Conservation (phyloP, 306 rosid species). For the Rosa rugosa region DNA sequence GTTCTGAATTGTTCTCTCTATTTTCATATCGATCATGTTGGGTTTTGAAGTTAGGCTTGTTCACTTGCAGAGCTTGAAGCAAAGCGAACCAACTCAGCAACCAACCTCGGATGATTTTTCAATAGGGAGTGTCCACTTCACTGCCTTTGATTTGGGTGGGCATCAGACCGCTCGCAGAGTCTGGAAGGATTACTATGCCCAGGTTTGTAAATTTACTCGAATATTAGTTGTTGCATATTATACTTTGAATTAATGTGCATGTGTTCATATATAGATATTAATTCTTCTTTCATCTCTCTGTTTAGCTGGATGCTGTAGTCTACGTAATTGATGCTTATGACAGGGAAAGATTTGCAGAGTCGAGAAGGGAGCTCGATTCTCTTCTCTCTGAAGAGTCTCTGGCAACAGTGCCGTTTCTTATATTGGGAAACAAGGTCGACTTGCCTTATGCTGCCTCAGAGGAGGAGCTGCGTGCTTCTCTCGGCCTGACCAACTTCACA, state of each 20-base stretch:
- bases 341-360: slow-evolving; percentile 61
- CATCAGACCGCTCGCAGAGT: slow-evolving; percentile 83
- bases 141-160: slow-evolving; percentile 87
- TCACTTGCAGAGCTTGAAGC: slow-evolving; percentile 55
- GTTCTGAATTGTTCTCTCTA: neutral
- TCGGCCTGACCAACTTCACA: slow-evolving; percentile 70
- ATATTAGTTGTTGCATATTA: neutral
- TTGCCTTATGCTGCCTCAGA: slow-evolving; percentile 69
- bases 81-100: slow-evolving; percentile 74
- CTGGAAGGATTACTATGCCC: slow-evolving; percentile 74
- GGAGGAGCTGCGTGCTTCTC: slow-evolving; percentile 55
- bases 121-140: slow-evolving; percentile 70
- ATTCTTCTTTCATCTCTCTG: neutral
- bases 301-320: slow-evolving; percentile 73
- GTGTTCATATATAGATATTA: neutral
- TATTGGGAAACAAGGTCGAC: slow-evolving; percentile 82
- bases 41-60: neutral
- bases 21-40: neutral
- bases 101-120: slow-evolving; percentile 75
- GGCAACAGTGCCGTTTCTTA: slow-evolving; percentile 66
- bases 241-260: neutral
- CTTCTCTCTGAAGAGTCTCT: slow-evolving; percentile 65
- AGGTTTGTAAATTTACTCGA: slow-evolving; percentile 35
- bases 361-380: slow-evolving; percentile 72
- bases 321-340: slow-evolving; percentile 69